phyloP scores from a whole-genome alignment of 495 filamentous ascomycete species.

The Ascobolus immersus region DNA sequence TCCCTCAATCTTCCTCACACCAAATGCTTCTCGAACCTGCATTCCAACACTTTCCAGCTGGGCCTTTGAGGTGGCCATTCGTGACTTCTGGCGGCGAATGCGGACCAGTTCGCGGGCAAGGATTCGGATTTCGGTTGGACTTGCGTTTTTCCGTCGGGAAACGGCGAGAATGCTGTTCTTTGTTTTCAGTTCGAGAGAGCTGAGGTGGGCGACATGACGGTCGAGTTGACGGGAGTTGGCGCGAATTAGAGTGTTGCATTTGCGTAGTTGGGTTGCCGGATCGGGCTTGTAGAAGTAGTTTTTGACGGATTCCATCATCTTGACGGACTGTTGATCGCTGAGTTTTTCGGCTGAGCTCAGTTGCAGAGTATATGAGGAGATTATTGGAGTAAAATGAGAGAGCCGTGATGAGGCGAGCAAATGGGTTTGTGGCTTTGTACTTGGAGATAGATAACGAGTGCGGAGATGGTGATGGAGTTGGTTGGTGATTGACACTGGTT shows the following conservation, averaged over 20 bases:
- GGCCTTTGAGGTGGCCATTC: conserved; percentile 63
- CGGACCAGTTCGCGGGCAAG: conserved; percentile 75
- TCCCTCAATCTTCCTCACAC: conserved; percentile 86
- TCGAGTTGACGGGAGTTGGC: conserved; percentile 83
- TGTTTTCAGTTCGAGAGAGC: conserved; percentile 53
- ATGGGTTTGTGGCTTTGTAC: no score
- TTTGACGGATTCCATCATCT: conserved; percentile 61
- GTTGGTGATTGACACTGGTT: no score
- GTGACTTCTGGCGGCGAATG: conserved; percentile 43
- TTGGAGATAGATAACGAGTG: no score
- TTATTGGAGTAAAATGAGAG: no score
- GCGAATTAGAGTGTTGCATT: conserved; percentile 83
- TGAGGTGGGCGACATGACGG: conserved; percentile 60
- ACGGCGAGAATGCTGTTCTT: conserved; percentile 63
- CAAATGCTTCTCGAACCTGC: conserved; percentile 95
- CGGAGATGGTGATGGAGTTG: no score
- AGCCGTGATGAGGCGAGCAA: no score
- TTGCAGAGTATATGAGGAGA: no score
- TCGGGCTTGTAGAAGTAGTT: conserved; percentile 77
- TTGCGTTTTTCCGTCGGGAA: conserved; percentile 42
- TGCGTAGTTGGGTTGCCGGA: conserved; percentile 78
- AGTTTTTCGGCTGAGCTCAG: no score
- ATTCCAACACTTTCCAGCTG: conserved; percentile 85
- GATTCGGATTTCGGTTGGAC: conserved; percentile 44
- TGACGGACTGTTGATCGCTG: no score